phyloP scores from a whole-genome alignment of 805 yeast genomes.

The Myxozyma neotropica region DNA sequence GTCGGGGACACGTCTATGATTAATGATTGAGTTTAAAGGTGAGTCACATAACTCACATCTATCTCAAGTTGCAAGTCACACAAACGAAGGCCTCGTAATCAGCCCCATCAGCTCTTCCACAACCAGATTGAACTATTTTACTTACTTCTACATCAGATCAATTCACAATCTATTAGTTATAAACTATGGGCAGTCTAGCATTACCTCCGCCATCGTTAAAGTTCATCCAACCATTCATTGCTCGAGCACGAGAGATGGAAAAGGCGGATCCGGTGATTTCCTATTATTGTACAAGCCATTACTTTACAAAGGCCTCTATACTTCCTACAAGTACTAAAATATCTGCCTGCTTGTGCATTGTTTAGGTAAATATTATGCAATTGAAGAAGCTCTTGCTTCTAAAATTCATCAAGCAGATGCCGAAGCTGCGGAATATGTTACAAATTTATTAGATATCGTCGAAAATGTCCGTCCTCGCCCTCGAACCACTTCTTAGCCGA shows the following conservation, averaged over 20 bases:
- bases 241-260: conserved; percentile 61
- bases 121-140: too few species aligned
- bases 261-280: conserved; percentile 65
- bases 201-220: conserved; percentile 29
- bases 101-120: neutral
- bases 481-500: too few species aligned
- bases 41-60: neutral
- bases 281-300: conserved; percentile 59
- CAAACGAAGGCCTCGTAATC: neutral
- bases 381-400: conserved; percentile 66
- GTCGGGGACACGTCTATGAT: neutral
- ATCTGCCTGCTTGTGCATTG: neutral
- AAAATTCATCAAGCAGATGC: conserved; percentile 60
- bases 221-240: conserved; percentile 51
- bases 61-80: neutral
- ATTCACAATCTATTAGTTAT: too few species aligned
- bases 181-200: conserved; percentile 1
- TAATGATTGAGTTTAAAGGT: neutral
- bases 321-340: too few species aligned
- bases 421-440: conserved; percentile 62
- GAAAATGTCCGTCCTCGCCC: conserved; percentile 49
- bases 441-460: conserved; percentile 66
- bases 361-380: conserved; percentile 56
- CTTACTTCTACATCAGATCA: too few species aligned
- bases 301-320: neutral